Conservation (phyloP, 306 rosid species). For the Begonia loranthoides region DNA sequence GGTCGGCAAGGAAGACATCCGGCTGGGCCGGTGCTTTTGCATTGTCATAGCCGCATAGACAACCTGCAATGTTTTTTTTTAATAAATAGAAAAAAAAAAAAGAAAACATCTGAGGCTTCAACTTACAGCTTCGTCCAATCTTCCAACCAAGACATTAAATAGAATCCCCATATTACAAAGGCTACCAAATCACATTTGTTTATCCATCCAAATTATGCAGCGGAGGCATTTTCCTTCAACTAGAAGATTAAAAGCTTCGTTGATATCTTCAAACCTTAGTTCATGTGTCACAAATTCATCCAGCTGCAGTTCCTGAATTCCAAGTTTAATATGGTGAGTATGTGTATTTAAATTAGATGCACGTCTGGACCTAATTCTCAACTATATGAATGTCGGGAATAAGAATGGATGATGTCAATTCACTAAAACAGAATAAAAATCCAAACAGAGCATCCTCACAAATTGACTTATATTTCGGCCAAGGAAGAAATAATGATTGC, state of each 20-base stretch:
- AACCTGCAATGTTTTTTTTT: no score
- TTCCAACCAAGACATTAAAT: no score
- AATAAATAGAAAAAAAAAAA: no score
- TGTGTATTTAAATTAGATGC: no score
- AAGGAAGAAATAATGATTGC: background rate
- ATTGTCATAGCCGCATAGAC: slow-evolving; percentile 31
- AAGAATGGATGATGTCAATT: no score
- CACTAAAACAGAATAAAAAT: no score
- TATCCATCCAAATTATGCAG: slow-evolving; percentile 69
- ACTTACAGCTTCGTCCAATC: background rate
- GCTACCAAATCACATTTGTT: background rate
- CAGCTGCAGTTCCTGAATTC: slow-evolving; percentile 46
- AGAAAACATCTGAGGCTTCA: slow-evolving; percentile 1
- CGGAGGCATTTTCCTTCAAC: slow-evolving; percentile 44
- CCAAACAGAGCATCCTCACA: no score
- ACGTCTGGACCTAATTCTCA: no score
- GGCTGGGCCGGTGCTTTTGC: slow-evolving; percentile 47
- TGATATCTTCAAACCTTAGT: slow-evolving; percentile 53
- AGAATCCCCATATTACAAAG: no score
- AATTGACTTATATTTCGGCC: no score
- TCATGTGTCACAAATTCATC: slow-evolving; percentile 76
- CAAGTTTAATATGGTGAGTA: no score
- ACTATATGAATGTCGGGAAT: no score
- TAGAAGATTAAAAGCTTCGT: slow-evolving; percentile 62
- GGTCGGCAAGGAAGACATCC: slow-evolving; percentile 37